A percentile compares a stretch with the other conserved stretches of the same genome.
These are phyloP conservation scores for Rhizodiscina lignyota DNA, from an alignment of 495 filamentous ascomycete species.

Conservation along the genomic window DNA sequence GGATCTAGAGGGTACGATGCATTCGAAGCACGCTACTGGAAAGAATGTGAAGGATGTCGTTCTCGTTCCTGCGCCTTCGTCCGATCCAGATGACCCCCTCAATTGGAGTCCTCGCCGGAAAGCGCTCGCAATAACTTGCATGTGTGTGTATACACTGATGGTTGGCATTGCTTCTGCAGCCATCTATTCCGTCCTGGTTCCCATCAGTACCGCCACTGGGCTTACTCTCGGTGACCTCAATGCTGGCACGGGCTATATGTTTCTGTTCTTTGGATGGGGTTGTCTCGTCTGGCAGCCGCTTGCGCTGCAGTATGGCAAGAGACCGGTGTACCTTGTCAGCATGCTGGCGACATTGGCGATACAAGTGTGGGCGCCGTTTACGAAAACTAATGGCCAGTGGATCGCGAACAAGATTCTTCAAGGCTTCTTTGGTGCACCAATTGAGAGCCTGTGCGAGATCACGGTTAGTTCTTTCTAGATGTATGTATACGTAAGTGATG, in stretches of 20 bases:
- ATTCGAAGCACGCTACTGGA: no score
- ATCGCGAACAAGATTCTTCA: neutral
- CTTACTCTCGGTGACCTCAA: constrained; percentile 4
- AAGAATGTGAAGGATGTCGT: no score
- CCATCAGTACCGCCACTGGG: constrained; percentile 1
- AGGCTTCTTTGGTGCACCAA: neutral
- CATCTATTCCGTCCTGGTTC: constrained; percentile 6
- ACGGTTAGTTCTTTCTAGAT: constrained; percentile 3
- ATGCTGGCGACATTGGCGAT: neutral
- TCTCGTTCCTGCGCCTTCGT: constrained; percentile 7
- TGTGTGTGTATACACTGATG: constrained; percentile 4
- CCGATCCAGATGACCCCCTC: constrained; percentile 8
- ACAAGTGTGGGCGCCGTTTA: neutral
- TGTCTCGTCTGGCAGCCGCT: constrained; percentile 5
- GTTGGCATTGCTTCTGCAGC: constrained; percentile 4
- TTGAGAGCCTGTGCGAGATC: neutral
- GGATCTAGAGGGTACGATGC: no score
- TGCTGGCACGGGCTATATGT: constrained; percentile 6
- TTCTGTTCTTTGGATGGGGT: constrained; percentile 5
- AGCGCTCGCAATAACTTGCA: constrained; percentile 2
- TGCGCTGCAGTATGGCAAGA: neutral
- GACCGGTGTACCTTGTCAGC: neutral
- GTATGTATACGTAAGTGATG: no score
- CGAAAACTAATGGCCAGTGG: neutral
- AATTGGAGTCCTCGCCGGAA: constrained; percentile 9